Evolutionary conservation across 2,329 filamentous ascomycete genomes (phyloP).

Genomic region (Aspergillus carbonarius): DNA sequence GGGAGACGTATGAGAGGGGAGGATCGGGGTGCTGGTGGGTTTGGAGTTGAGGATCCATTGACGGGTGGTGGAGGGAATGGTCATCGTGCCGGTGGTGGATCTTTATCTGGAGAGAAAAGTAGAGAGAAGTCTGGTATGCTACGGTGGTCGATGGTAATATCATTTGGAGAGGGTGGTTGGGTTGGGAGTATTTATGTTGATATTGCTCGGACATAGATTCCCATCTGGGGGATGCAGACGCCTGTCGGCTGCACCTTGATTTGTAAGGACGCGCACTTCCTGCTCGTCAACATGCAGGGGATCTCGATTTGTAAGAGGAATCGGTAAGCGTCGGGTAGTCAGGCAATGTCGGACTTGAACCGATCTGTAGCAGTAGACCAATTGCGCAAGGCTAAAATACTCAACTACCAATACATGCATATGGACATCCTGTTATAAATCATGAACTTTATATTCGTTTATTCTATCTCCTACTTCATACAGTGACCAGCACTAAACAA

Average conservation of each 20-base stretch:
- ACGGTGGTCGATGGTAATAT: background rate
- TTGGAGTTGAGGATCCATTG: slow-evolving; percentile 48
- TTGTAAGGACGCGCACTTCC: background rate
- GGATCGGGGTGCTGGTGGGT: slow-evolving; percentile 35
- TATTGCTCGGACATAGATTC: background rate
- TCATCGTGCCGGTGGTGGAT: background rate
- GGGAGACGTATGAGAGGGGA: slow-evolving; percentile 18
- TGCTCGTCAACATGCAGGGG: too few relatives aligned
- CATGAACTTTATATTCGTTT: background rate
- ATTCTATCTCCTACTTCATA: background rate
- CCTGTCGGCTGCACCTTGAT: background rate
- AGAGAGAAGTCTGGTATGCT: background rate
- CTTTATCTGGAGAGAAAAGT: too few relatives aligned
- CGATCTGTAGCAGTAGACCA: too few relatives aligned
- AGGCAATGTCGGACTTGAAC: background rate
- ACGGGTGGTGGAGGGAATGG: slow-evolving; percentile 24
- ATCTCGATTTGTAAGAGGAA: too few relatives aligned
- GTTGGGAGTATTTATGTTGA: background rate
- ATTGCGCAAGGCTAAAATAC: too few relatives aligned
- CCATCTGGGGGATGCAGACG: background rate
- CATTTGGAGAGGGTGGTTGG: background rate
- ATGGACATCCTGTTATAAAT: too few relatives aligned
- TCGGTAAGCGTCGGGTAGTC: too few relatives aligned
- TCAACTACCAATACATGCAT: too few relatives aligned
- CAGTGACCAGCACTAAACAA: slow-evolving; percentile 31